phyloP scores from a whole-genome alignment of 108 stramenopile genomes.

The Ochromonas danica region DNA sequence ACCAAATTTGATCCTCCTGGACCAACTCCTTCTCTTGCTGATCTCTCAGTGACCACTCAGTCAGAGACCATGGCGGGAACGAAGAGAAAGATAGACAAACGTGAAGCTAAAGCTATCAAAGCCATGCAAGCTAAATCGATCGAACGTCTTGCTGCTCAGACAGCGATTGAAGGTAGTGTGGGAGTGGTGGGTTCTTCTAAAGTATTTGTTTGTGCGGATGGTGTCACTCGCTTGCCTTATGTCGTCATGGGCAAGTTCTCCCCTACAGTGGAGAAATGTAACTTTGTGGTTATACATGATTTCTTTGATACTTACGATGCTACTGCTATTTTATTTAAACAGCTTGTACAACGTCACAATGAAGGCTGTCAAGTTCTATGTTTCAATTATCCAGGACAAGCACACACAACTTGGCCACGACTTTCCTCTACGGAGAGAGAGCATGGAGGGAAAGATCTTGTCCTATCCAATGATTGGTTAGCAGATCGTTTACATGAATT shows the following conservation, averaged over 20 bases:
- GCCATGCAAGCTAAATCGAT: neutral
- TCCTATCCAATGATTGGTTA: conserved; percentile 52
- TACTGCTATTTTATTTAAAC: conserved; percentile 52
- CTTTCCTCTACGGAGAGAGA: conserved; percentile 34
- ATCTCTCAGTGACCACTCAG: neutral
- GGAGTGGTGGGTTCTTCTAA: neutral
- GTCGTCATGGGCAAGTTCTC: conserved; percentile 41
- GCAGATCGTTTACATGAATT: conserved; percentile 58
- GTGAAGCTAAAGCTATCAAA: neutral
- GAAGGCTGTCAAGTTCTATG: conserved; percentile 55
- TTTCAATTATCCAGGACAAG: conserved; percentile 62
- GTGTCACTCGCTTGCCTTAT: conserved; percentile 39
- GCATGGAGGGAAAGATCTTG: conserved; percentile 22
- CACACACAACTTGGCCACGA: conserved; percentile 50
- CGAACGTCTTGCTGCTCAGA: conserved; percentile 21
- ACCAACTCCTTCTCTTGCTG: neutral
- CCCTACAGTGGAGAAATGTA: conserved; percentile 11
- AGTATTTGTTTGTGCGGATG: conserved; percentile 43
- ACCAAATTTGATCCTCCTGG: conserved; percentile 7
- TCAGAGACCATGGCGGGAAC: neutral
- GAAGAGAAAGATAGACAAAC: neutral
- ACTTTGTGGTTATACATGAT: conserved; percentile 57
- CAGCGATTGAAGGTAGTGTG: neutral
- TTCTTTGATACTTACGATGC: conserved; percentile 61
- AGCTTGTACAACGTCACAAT: conserved; percentile 43